Evolutionary conservation across 192 early-diverging fungal genomes (phyloP).

Genomic region (Rhizophlyctis rosea): DNA sequence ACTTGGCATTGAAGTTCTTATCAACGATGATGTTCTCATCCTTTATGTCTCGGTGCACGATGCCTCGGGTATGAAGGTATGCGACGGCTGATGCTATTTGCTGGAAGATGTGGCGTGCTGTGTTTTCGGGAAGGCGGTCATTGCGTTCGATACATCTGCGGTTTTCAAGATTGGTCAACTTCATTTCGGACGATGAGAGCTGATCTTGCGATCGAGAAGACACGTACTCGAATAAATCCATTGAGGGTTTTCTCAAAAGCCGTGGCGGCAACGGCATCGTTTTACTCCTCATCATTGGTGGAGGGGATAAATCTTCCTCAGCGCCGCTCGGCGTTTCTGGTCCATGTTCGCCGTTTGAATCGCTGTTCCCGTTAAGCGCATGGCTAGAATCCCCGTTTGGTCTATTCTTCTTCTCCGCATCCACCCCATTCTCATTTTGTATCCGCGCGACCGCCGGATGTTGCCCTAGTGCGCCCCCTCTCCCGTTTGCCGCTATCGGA

Average conservation of each 20-base stretch:
- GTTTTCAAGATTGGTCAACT: background rate
- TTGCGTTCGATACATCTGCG: conserved; percentile 63
- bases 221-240: conserved; percentile 47
- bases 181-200: background rate
- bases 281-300: conserved; percentile 7
- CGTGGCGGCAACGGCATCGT: conserved; percentile 6
- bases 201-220: background rate
- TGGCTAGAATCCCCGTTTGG: no score
- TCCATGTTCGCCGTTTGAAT: background rate
- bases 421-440: no score
- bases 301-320: background rate
- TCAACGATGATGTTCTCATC: conserved; percentile 65
- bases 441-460: no score
- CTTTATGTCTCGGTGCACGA: conserved; percentile 81
- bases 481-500: no score
- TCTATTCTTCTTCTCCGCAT: no score
- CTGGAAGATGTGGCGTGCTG: conserved; percentile 62
- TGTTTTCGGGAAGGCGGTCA: conserved; percentile 56
- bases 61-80: conserved; percentile 57
- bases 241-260: conserved; percentile 16
- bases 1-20: conserved; percentile 42
- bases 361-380: no score
- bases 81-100: conserved; percentile 67
- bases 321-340: background rate
- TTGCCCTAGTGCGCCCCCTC: no score